These are phyloP conservation scores for Hyaloperonospora brassicae DNA, from an alignment of 352 stramenopile genomes.

Conservation along the genomic window DNA sequence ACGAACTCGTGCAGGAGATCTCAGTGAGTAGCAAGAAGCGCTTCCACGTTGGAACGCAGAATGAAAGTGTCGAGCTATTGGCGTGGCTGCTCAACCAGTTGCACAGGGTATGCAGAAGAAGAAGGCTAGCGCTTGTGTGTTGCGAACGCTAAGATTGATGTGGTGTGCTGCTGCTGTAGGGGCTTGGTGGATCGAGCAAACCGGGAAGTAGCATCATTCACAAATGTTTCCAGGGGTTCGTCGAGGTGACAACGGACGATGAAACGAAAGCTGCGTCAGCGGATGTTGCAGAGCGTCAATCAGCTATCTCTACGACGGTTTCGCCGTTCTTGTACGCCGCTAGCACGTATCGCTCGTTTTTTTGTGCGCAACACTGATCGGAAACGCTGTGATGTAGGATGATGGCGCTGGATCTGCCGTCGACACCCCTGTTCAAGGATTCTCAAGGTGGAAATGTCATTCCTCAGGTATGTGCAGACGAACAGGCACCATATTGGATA, in stretches of 20 bases:
- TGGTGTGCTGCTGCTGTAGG: slow-evolving; percentile 28
- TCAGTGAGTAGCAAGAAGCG: slow-evolving; percentile 92
- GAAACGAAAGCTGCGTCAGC: slow-evolving; percentile 34
- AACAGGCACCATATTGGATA: background rate
- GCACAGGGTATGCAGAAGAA: slow-evolving; percentile 52
- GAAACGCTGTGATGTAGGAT: slow-evolving; percentile 52
- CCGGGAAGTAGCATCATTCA: slow-evolving; percentile 90
- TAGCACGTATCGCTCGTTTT: background rate
- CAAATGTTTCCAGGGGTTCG: slow-evolving; percentile 92
- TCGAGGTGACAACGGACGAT: slow-evolving; percentile 88
- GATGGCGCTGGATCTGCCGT: slow-evolving; percentile 95
- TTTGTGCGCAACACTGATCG: slow-evolving; percentile 1
- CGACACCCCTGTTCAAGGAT: slow-evolving; percentile 98
- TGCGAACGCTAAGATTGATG: slow-evolving; percentile 4
- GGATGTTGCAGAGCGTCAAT: slow-evolving; percentile 27
- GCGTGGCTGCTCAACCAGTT: slow-evolving; percentile 94
- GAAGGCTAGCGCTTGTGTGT: background rate
- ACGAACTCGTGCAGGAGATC: slow-evolving; percentile 95
- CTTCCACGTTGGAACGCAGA: slow-evolving; percentile 92
- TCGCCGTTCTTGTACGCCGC: slow-evolving; percentile 62
- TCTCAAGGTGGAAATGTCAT: slow-evolving; percentile 95
- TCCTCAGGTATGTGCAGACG: slow-evolving; percentile 57
- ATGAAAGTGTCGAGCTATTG: slow-evolving; percentile 94
- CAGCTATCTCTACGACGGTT: slow-evolving; percentile 30
- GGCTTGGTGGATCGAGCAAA: slow-evolving; percentile 78